These are phyloP conservation scores for Clitoria ternatea DNA, from an alignment of 306 rosid species.

Conservation along the genomic window DNA sequence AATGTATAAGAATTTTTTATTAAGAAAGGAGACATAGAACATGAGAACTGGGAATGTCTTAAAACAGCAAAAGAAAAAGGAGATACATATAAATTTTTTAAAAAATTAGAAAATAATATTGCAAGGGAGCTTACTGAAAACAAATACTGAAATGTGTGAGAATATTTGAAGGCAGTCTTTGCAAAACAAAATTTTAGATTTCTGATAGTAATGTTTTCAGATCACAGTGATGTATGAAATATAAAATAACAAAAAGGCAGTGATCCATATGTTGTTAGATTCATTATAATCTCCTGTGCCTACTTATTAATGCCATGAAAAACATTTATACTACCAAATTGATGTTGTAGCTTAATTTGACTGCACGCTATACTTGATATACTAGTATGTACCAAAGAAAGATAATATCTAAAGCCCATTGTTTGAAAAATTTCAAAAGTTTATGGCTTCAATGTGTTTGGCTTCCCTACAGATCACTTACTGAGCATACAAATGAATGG, in stretches of 20 bases:
- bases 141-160: not conserved
- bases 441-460: not conserved
- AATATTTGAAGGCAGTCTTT: conserved; percentile 3
- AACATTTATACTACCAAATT: conserved; percentile 4
- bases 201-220: not conserved
- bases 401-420: not conserved
- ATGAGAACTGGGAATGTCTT: not conserved
- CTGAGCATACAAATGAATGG: too few relatives aligned
- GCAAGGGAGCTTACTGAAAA: not conserved
- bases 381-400: not conserved
- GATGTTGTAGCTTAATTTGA: not conserved
- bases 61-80: not conserved
- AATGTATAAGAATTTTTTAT: not conserved
- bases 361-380: not conserved
- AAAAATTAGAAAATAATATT: not conserved
- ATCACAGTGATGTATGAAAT: not conserved
- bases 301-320: not conserved
- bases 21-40: not conserved
- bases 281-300: conserved; percentile 4
- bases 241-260: conserved; percentile 11
- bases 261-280: not conserved
- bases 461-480: too few relatives aligned
- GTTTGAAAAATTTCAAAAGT: conserved; percentile 1
- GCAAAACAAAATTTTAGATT: not conserved
- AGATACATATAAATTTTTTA: not conserved